Conservation (phyloP, 225 moss, liverwort and hornwort species). For the Pseudoscleropodium purum region DNA sequence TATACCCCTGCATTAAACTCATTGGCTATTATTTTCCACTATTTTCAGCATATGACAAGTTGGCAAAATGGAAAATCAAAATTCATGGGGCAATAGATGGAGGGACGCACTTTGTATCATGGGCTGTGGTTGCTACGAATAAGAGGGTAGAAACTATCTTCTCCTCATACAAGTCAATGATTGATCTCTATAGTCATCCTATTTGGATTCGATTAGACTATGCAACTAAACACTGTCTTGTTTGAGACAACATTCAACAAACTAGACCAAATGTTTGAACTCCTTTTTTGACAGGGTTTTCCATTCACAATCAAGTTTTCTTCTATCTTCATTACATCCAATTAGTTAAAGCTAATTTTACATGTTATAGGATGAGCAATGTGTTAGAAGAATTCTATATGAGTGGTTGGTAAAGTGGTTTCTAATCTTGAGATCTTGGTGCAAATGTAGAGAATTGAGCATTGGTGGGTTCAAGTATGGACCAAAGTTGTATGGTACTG, state of each 20-base stretch:
- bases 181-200: neutral
- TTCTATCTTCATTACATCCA: neutral
- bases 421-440: too few species aligned
- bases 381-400: too few species aligned
- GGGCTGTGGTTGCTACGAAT: neutral
- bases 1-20: too few species aligned
- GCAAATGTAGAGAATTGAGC: neutral
- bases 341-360: neutral
- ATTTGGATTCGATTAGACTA: neutral
- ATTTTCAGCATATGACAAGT: neutral
- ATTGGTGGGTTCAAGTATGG: neutral
- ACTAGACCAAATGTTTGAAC: neutral
- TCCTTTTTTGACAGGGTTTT: neutral
- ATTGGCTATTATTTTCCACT: neutral
- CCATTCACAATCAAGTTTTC: neutral
- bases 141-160: neutral
- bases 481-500: neutral
- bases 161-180: neutral
- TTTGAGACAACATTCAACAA: neutral
- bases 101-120: neutral
- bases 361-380: neutral
- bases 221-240: neutral
- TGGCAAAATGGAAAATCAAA: neutral
- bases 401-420: neutral
- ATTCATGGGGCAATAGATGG: neutral